Evolutionary conservation across 768 basidiomycete species (phyloP), one percentile per base, ranked within the genome.

Genomic region (Mycena floridula): DNA sequence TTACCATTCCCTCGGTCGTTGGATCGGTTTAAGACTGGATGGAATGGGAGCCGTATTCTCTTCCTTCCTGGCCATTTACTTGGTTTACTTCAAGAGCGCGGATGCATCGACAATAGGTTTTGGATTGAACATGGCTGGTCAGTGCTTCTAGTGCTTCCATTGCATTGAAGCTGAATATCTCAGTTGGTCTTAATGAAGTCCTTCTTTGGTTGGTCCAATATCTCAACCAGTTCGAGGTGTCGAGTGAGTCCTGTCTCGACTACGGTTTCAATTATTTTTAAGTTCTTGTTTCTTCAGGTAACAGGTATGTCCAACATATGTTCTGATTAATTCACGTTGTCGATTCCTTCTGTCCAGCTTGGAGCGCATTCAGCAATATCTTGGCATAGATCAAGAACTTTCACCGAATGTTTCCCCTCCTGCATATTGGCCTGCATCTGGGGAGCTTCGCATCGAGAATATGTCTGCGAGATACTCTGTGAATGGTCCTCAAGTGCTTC

Each of bases 331-430:
- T n/a, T n/a, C n/a, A n/a, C n/a, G n/a, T n/a, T n/a, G n/a, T n/a
- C n/a, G n/a, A n/a, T n/a, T n/a, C n/a, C n/a, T n/a, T n/a, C n/a
- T n/a, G n/a, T n/a, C n/a, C n/a, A n/a, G 73, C 50, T 54, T 72
- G 23, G 89, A 93, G 55, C 82, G 90, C 47, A 81, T 91, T 1
- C 74, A 84, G 44, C 82, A 59, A 1, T 84, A 79, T 54, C 56
- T 82, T n/a, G 54, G 65, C 25, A 79, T 81, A 44, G 80, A 82
- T 27, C 76, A 79, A 41, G 81, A 84, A 54, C 68, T 69, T 4
- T 65, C 65, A 0, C 46, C 59, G n/a, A 45, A 54, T 8, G 72
- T 74, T 32, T 59, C 63, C 27, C 82, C 82, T 3, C 81, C 83
- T 2, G 81, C 82, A 1, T 70, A 79, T 47, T 85, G 83, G 82